These are phyloP conservation scores for Backusella tuberculispora DNA, from an alignment of 192 early-diverging fungal species.

Conservation along the genomic window DNA sequence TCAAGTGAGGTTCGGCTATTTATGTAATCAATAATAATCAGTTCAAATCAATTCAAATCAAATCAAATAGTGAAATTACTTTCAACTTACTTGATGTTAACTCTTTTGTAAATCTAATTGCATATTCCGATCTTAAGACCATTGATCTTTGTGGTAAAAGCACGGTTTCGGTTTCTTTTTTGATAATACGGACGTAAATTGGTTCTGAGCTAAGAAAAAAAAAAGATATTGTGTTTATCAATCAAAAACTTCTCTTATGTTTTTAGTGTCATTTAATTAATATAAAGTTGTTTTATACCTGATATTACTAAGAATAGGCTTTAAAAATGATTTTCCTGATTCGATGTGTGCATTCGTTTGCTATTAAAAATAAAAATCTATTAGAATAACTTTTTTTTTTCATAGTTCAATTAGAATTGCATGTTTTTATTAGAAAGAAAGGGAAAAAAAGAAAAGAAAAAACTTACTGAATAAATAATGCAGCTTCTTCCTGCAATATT, in stretches of 20 bases:
- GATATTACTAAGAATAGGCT: background rate
- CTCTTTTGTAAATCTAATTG: background rate
- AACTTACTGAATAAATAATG: conserved; percentile 9
- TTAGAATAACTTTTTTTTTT: too few species aligned
- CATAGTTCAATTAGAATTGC: too few species aligned
- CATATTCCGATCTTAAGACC: background rate
- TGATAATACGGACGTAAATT: background rate
- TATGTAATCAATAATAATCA: too few species aligned
- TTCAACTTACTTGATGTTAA: background rate
- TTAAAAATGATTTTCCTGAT: background rate
- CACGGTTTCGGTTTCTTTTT: background rate
- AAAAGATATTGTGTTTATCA: too few species aligned
- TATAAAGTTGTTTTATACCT: background rate
- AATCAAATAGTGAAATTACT: too few species aligned
- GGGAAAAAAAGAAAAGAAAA: too few species aligned
- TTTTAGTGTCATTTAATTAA: too few species aligned
- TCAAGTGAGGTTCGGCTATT: background rate
- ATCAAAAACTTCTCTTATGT: background rate
- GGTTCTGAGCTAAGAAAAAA: background rate
- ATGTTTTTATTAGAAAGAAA: too few species aligned
- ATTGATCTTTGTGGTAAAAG: background rate
- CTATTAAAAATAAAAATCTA: background rate
- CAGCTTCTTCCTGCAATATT: background rate
- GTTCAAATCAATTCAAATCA: too few species aligned
- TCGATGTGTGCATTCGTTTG: background rate